Evolutionary conservation across 768 basidiomycete species (phyloP).

Genomic region (Suillus plorans): DNA sequence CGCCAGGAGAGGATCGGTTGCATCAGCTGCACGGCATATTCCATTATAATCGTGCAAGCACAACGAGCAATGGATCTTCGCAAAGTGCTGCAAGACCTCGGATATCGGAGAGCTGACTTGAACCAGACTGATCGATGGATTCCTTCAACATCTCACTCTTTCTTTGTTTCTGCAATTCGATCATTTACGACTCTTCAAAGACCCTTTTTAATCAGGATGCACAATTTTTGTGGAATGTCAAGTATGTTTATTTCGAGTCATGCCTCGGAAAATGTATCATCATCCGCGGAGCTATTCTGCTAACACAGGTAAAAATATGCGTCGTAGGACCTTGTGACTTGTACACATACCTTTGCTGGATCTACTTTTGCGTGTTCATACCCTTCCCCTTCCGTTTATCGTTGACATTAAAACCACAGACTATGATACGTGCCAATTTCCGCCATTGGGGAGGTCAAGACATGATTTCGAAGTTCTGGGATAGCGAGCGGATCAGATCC

Average conservation of each 20-base stretch:
- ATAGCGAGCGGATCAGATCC: background rate
- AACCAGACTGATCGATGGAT: conserved; percentile 23
- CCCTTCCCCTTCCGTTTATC: background rate
- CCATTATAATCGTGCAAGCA: conserved; percentile 73
- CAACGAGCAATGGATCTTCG: conserved; percentile 45
- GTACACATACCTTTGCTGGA: background rate
- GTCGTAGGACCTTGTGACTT: background rate
- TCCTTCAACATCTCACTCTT: conserved; percentile 18
- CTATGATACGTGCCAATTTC: background rate
- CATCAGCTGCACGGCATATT: conserved; percentile 80
- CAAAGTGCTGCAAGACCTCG: conserved; percentile 12
- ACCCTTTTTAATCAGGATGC: conserved; percentile 27
- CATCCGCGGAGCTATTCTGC: background rate
- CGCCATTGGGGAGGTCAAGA: background rate
- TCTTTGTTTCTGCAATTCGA: background rate
- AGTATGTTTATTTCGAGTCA: background rate
- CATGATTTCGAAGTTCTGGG: background rate
- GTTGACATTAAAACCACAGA: background rate
- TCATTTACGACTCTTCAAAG: conserved; percentile 20
- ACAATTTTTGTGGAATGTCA: conserved; percentile 14
- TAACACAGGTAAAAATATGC: background rate
- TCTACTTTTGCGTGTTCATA: background rate
- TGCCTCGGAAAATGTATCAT: background rate
- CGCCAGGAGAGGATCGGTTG: conserved; percentile 58
- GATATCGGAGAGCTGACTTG: conserved; percentile 12